Percentiles rank a stretch among this genome's conserved stretches.
Evolutionary conservation across 345 rosid genomes (phyloP).

Genomic region (Heritiera fomes): DNA sequence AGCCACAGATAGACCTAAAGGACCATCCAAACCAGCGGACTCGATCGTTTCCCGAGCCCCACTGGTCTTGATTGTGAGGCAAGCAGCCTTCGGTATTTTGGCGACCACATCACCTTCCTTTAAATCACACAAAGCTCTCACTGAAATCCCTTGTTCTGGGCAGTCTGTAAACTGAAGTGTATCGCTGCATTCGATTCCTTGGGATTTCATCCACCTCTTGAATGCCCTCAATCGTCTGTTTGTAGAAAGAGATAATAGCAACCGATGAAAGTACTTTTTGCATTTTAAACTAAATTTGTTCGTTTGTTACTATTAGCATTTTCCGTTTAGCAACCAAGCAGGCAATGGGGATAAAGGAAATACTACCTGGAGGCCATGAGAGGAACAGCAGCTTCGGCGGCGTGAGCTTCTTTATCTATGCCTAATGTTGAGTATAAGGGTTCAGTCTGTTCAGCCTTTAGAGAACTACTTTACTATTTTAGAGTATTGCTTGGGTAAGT

Average conservation of each 20-base stretch:
- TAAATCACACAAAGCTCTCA: constrained; percentile 55
- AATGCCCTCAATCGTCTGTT: constrained; percentile 76
- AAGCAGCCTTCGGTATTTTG: constrained; percentile 67
- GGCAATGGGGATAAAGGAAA: neutral
- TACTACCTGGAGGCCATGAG: constrained; percentile 25
- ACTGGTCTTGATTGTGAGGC: constrained; percentile 69
- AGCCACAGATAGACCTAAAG: constrained; percentile 69
- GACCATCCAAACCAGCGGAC: constrained; percentile 61
- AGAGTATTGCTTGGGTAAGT: too few relatives aligned
- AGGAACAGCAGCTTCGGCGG: constrained; percentile 3
- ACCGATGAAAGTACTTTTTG: neutral
- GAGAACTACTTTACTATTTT: neutral
- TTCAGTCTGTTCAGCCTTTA: neutral
- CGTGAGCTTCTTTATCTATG: neutral
- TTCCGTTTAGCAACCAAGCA: neutral
- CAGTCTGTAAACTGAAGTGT: constrained; percentile 50
- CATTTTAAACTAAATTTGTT: neutral
- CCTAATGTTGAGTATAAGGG: neutral
- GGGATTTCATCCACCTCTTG: constrained; percentile 85
- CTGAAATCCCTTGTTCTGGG: constrained; percentile 50
- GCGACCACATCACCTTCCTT: constrained; percentile 78
- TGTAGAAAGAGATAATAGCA: constrained; percentile 3
- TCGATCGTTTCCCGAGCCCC: constrained; percentile 59
- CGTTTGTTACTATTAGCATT: neutral
- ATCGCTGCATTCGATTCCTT: constrained; percentile 58